Evolutionary conservation across 108 stramenopile species (phyloP), one percentile per base, ranked within the genome.

Genomic region (Nitzschia sp.): DNA sequence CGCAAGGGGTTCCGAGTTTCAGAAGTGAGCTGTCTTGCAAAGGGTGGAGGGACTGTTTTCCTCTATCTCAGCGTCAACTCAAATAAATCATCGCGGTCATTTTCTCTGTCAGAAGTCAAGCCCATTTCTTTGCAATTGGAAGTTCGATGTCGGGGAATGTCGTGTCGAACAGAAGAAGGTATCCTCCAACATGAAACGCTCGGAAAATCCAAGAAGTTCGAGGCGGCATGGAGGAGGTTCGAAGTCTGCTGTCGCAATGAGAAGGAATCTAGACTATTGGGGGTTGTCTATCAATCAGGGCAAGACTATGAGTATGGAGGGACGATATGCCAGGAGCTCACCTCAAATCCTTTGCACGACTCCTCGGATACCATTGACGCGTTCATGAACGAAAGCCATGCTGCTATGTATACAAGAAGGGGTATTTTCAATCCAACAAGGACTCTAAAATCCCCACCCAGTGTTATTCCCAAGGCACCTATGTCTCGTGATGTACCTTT

Each of bases 181-280:
- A 51, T 86, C 17, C 68, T 68, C 53, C 76, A 80, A 22, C 83
- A 89, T 48, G 87, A 86, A 65, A 80, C 83, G 6, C 56, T 84
- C 19, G 77, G 84, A 9, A 89, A 89, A 58, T 83, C 83, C 14
- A 80, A 86, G 53, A 86, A 84, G 78, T 89, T 89, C 60, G 69
- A 89, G 58, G 87, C 87, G 10, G 80, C 85, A 2, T 89, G 87
- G 87, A 51, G 87, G 44, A 81, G 81, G 50, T 89, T 79, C 29
- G 22, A 67, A 20, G 19, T 58, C 0, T 41, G 42, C 14, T 80
- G 77, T 60, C 52, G 10, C 20, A 41, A 41, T 10, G 84, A 83
- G 51, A 65, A 21, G 19, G 73, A 79, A 41, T 80, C 87, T 0
- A 73, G 84, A 15, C 52, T 88, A 17, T 51, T 88, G 48, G 57